Base-by-base conservation (phyloP, 495 filamentous ascomycete genomes). In the Lindgomyces ingoldianus region DNA sequence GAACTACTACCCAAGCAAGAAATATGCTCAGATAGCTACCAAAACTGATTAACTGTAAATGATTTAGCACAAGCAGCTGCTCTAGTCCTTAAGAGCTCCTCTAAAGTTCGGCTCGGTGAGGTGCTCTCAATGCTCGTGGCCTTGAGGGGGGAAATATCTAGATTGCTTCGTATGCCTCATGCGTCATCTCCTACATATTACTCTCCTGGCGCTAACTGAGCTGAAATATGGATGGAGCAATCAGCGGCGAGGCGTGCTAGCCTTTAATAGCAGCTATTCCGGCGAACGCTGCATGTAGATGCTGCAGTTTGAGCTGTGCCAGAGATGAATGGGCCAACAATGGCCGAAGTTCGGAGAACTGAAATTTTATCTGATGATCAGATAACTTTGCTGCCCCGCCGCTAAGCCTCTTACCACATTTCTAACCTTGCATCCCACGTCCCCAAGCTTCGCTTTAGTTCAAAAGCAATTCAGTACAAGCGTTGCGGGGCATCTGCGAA, bases 291-390 rank as follows among this genome's bases (percentile, higher is more conserved):
- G 33, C 33, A 39, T 39, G n/a, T n/a, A n/a, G n/a, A n/a, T n/a
- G 33, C 33, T 14, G 33, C 33, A 6, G 6, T 39, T 14, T 39
- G 33, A 39, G 33, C 6, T 39, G 33, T 39, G 6, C 6, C 14
- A 6, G 14, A 39, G 33, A 39, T 39, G 33, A 6, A 39, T 39
- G 33, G 14, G 6, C 33, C 44, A 4, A 47, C 4, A 8, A 47
- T 4, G 8, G 44, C 44, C 44, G 44, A 47, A 47, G 21, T 22
- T 47, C 44, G 16, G 44, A 47, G 44, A 47, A 4, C n/a, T 51
- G 24, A 26, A 55, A 55, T 39, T 41, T 55, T 55, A 39, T 55
- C 51, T 39, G 29, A 26, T 41, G 33, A 55, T 55, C 29, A 39
- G 51, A 55, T 55, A n/a, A 39, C 33, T 39, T 39, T 39, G 14